Conservation (phyloP, 352 stramenopile genomes). For the Phytophthora crassamura region DNA sequence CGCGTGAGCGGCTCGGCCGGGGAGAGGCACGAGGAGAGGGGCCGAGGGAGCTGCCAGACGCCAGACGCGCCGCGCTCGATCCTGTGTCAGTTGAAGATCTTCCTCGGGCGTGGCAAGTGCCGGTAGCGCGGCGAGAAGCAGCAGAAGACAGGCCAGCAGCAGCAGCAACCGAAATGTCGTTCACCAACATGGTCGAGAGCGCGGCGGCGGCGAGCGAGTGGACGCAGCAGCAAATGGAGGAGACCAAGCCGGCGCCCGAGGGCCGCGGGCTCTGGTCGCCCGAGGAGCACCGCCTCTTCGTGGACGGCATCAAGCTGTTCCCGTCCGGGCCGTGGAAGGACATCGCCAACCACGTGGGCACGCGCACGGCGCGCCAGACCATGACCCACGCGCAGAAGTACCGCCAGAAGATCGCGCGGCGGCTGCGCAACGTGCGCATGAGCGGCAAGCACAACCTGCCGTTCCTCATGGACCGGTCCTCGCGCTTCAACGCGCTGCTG, state of each 20-base stretch:
- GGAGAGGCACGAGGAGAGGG: constrained; percentile 31
- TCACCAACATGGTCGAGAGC: constrained; percentile 41
- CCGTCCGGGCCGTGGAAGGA: constrained; percentile 80
- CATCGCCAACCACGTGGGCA: constrained; percentile 75
- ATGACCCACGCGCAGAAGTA: constrained; percentile 90
- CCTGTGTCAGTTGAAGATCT: constrained; percentile 72
- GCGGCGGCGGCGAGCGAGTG: constrained; percentile 27
- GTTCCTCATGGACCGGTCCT: constrained; percentile 75
- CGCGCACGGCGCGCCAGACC: constrained; percentile 75
- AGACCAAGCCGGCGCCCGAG: constrained; percentile 49
- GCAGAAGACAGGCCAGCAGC: constrained; percentile 1
- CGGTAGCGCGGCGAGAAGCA: constrained; percentile 3
- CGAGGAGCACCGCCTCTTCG: constrained; percentile 78
- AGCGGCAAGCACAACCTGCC: constrained; percentile 69
- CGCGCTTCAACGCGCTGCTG: constrained; percentile 74
- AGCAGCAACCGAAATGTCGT: constrained; percentile 35
- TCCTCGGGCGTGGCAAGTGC: constrained; percentile 38
- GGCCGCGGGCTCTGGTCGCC: constrained; percentile 75
- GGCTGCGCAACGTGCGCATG: constrained; percentile 74
- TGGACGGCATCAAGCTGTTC: constrained; percentile 82
- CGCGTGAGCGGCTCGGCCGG: constrained; percentile 8
- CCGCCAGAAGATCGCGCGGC: constrained; percentile 80
- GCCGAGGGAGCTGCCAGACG: constrained; percentile 20
- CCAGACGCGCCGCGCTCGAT: constrained; percentile 17
- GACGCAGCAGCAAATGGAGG: constrained; percentile 37